Evolutionary conservation across 1,139 yeast species (phyloP).

Genomic region (Eremothecium sinecaudum): DNA sequence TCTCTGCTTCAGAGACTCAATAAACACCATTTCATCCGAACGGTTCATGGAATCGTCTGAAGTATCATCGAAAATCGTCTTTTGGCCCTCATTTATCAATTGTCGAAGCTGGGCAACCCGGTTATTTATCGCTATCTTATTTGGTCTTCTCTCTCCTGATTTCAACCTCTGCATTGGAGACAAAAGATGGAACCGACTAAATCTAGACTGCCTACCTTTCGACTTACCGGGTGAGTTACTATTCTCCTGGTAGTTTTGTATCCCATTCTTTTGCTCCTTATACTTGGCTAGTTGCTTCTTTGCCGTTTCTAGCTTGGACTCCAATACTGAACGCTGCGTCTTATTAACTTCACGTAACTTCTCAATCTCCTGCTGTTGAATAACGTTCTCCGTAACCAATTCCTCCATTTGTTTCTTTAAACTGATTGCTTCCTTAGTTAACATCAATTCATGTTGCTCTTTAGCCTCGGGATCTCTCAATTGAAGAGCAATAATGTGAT

Average conservation of each 20-base stretch:
- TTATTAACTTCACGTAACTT: constrained; percentile 24
- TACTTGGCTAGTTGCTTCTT: constrained; percentile 14
- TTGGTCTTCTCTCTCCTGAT: constrained; percentile 4
- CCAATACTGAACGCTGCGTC: constrained; percentile 30
- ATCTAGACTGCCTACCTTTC: constrained; percentile 2
- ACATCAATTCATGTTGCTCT: constrained; percentile 6
- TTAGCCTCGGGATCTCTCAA: constrained; percentile 1
- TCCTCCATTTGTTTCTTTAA: constrained; percentile 32
- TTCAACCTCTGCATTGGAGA: constrained; percentile 16
- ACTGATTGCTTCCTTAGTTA: constrained; percentile 19
- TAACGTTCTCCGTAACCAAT: constrained; percentile 25
- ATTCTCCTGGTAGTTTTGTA: not conserved
- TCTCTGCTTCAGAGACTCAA: constrained; percentile 11
- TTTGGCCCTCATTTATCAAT: constrained; percentile 13
- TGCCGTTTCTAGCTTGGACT: constrained; percentile 31
- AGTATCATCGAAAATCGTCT: constrained; percentile 18
- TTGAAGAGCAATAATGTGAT: constrained; percentile 7
- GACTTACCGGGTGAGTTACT: constrained; percentile 1
- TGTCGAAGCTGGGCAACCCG: constrained; percentile 14
- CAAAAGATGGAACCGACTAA: constrained; percentile 14
- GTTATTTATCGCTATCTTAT: constrained; percentile 4
- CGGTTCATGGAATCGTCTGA: constrained; percentile 14
- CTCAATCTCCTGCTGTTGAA: constrained; percentile 26
- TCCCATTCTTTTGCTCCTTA: constrained; percentile 1
- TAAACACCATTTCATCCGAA: constrained; percentile 14